Percentiles rank a stretch among this genome's conserved stretches.
phyloP scores from a whole-genome alignment of 208 protist genomes.

The Crithidia bombi region DNA sequence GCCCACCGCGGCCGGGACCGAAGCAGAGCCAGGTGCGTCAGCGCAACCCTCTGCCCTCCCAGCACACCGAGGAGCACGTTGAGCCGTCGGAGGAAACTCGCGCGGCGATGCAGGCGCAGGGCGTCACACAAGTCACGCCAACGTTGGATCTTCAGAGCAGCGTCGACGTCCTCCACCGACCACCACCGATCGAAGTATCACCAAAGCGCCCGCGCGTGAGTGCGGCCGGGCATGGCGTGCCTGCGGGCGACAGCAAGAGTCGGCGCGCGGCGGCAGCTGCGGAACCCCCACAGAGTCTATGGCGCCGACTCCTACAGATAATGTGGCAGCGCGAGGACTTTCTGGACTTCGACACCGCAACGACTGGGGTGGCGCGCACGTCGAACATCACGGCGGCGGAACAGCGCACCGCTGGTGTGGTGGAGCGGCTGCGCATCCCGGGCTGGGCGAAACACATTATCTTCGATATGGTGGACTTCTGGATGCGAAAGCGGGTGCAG shows the following conservation, averaged over 20 bases:
- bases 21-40: neutral
- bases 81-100: conserved; percentile 3
- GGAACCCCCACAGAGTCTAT: neutral
- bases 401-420: conserved; percentile 17
- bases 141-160: neutral
- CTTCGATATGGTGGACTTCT: conserved; percentile 63
- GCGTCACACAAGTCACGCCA: conserved; percentile 14
- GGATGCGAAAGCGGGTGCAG: conserved; percentile 54
- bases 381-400: conserved; percentile 27
- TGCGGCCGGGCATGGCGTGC: neutral
- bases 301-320: conserved; percentile 18
- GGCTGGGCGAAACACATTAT: conserved; percentile 36
- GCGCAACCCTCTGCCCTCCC: neutral
- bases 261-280: neutral
- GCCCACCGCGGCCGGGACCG: conserved; percentile 1
- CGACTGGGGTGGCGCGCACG: neutral
- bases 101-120: conserved; percentile 12
- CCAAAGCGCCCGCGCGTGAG: conserved; percentile 16
- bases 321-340: conserved; percentile 42
- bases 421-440: conserved; percentile 42
- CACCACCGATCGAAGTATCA: conserved; percentile 19
- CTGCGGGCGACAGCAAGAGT: neutral
- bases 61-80: conserved; percentile 19
- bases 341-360: conserved; percentile 28
- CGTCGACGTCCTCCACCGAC: conserved; percentile 21